phyloP scores from a whole-genome alignment of 768 basidiomycete species.

The Peribolospora kevripleyi region DNA sequence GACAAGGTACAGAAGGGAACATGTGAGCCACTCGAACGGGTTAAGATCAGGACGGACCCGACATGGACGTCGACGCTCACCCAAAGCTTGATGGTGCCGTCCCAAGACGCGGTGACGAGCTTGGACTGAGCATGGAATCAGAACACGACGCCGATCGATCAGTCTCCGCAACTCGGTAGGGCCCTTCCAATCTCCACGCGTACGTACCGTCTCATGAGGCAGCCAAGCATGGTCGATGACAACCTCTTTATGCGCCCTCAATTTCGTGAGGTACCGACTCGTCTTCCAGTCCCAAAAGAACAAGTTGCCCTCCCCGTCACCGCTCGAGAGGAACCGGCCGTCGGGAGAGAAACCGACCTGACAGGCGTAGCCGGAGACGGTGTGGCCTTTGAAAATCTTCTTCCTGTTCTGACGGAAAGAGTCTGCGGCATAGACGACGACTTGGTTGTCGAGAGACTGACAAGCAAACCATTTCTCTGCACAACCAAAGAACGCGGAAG shows the following conservation, averaged over 20 bases:
- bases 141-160: constrained; percentile 10
- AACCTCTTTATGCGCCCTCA: constrained; percentile 82
- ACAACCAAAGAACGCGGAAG: background rate
- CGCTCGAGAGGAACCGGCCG: constrained; percentile 93
- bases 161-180: background rate
- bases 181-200: too few relatives aligned
- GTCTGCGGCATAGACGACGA: constrained; percentile 87
- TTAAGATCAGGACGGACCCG: too few relatives aligned
- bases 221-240: constrained; percentile 96
- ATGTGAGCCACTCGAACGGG: too few relatives aligned
- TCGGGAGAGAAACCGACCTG: constrained; percentile 94
- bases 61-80: constrained; percentile 21
- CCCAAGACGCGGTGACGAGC: constrained; percentile 91
- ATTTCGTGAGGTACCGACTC: constrained; percentile 47
- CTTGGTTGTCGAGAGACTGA: constrained; percentile 94
- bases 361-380: constrained; percentile 89
- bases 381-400: constrained; percentile 93
- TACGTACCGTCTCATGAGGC: constrained; percentile 78
- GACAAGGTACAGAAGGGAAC: too few relatives aligned
- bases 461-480: constrained; percentile 88
- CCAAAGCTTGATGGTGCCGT: constrained; percentile 94
- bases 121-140: constrained; percentile 40
- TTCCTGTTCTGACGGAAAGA: constrained; percentile 97
- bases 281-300: constrained; percentile 99
- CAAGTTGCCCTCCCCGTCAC: constrained; percentile 80